A percentile compares a stretch with the other conserved stretches of the same genome.
phyloP scores from a whole-genome alignment of 2,329 filamentous ascomycete species.

The Claviceps spartinae region DNA sequence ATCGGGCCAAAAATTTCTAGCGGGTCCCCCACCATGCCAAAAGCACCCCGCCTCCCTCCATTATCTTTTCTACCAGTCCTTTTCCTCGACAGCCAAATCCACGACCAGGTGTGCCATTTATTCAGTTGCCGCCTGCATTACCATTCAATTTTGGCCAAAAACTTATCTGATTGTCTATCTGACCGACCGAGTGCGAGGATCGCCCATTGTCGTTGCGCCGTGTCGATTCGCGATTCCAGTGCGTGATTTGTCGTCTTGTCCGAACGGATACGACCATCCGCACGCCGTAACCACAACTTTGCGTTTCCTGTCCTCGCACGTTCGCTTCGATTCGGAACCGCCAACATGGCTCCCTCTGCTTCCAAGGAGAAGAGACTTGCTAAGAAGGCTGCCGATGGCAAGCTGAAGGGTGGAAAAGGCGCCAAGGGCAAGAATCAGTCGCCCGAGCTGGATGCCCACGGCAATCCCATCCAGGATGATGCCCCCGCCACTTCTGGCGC shows the following conservation, averaged over 20 bases:
- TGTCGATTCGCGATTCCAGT: background rate
- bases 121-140: slow-evolving; percentile 11
- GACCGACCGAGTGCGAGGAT: background rate
- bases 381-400: slow-evolving; percentile 59
- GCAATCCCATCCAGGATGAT: slow-evolving; percentile 41
- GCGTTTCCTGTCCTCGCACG: slow-evolving; percentile 2
- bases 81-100: slow-evolving; percentile 3
- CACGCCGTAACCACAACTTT: background rate
- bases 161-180: slow-evolving; percentile 4
- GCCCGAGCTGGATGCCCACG: slow-evolving; percentile 49
- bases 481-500: slow-evolving; percentile 56
- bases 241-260: background rate
- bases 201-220: background rate
- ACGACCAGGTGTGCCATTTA: slow-evolving; percentile 2
- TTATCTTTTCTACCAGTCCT: slow-evolving; percentile 6
- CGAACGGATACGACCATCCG: background rate
- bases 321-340: slow-evolving; percentile 7
- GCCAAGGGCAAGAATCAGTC: slow-evolving; percentile 62
- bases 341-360: slow-evolving; percentile 52
- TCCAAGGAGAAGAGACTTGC: slow-evolving; percentile 61
- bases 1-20: slow-evolving; percentile 22
- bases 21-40: slow-evolving; percentile 21
- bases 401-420: slow-evolving; percentile 63
- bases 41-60: slow-evolving; percentile 27
- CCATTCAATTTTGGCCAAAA: slow-evolving; percentile 6